Base-by-base conservation (phyloP, 495 filamentous ascomycete genomes). In the Penicillium herquei region DNA sequence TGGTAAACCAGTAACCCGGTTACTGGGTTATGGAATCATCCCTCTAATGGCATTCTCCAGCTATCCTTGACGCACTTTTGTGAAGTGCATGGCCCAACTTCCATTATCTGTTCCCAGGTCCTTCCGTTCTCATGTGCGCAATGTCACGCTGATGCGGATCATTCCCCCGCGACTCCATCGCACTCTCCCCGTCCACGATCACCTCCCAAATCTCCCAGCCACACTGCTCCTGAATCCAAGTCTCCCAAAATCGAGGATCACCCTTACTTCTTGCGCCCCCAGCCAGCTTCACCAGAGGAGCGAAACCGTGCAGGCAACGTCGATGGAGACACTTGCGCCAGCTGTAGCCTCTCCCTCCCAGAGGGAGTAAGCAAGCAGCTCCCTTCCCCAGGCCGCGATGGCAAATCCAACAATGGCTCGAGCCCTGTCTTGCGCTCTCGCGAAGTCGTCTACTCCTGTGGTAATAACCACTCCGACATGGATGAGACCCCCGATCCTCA, bases 51-150 rank as follows among this genome's bases (percentile, higher is more conserved):
- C 60, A 39, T 11, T 14, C 7, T 49, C 8, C 49, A 97, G 92
- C 83, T 96, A 66, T 95, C 91, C 69, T 84, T 97, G 62, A 92
- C 92, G 66, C 92, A 97, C 76, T 97, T 96, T 72, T 97, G 92
- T 79, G 92, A 97, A 73, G 80, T 91, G 64, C 92, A 97, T 80
- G 92, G 92, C 56, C 92, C 92, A 11, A 96, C 92, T 47, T 94
- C 92, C 49, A 86, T 97, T 70, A 89, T 97, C 74, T 96, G 95
- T 70, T 96, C 92, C 51, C 91, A 96, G 73, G 87, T 89, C 47
- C 77, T 89, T 21, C 88, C 90, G 1, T 86, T 91, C 42, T 79
- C 87, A 49, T 97, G 92, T 66, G 70, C 78, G 51, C 84, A 86
- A 68, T 97, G 92, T 67, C 84, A 75, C 57, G 69, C 71, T 40